phyloP scores from a whole-genome alignment of 2,329 filamentous ascomycete genomes.

The Ophiocordyceps camponoti-floridani region DNA sequence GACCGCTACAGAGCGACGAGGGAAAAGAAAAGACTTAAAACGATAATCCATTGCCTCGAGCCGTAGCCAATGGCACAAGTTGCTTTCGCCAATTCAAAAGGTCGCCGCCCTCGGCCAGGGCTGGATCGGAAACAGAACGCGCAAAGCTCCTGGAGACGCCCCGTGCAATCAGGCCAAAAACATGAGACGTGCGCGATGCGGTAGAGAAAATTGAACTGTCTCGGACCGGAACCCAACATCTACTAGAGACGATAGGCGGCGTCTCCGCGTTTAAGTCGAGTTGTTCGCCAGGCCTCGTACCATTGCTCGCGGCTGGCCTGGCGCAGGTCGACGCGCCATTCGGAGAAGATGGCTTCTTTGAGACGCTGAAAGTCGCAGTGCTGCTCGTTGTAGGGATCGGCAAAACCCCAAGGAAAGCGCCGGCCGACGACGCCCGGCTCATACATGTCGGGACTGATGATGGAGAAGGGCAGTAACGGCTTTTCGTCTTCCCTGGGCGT shows the following conservation, averaged over 20 bases:
- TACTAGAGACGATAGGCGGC: constrained; percentile 18
- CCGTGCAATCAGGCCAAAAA: no score
- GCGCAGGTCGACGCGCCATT: constrained; percentile 82
- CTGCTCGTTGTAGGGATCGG: constrained; percentile 74
- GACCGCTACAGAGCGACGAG: no score
- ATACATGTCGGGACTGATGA: constrained; percentile 87
- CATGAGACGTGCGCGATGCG: no score
- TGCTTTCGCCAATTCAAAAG: no score
- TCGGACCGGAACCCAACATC: neutral
- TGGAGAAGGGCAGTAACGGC: constrained; percentile 72
- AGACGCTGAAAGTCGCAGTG: constrained; percentile 90
- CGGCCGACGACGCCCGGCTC: constrained; percentile 65
- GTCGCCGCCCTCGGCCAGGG: neutral
- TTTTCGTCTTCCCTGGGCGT: constrained; percentile 29
- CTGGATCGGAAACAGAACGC: no score
- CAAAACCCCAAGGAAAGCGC: constrained; percentile 91
- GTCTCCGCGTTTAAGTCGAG: constrained; percentile 38
- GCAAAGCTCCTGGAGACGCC: no score
- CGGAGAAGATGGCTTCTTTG: constrained; percentile 80
- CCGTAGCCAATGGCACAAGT: no score
- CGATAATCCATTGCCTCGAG: no score
- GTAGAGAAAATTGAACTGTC: no score
- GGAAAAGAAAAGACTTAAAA: no score
- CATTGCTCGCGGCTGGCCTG: constrained; percentile 81
- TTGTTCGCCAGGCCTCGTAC: constrained; percentile 91